These are phyloP conservation scores for Chaetomiaceae sp. DNA, from an alignment of 2,329 filamentous ascomycete species.

Conservation along the genomic window DNA sequence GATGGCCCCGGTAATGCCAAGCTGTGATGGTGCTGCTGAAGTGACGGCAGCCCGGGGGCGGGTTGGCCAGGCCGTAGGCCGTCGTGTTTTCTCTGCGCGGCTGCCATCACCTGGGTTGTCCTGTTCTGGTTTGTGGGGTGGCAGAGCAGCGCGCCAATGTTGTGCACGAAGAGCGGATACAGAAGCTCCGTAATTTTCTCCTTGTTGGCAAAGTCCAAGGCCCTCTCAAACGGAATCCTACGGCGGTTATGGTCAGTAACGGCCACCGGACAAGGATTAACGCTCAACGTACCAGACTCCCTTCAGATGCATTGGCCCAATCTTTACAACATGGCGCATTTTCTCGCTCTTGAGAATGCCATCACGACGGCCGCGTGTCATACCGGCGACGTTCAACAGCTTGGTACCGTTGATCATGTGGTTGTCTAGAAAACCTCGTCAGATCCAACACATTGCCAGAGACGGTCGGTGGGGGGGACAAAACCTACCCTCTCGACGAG, in stretches of 20 bases:
- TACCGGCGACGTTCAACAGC: conserved; percentile 91
- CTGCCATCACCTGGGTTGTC: conserved; percentile 82
- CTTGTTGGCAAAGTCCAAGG: conserved; percentile 98
- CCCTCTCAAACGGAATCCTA: conserved; percentile 96
- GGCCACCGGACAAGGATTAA: too few relatives aligned
- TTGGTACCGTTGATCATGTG: conserved; percentile 99
- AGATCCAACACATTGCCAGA: neutral
- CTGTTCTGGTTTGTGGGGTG: conserved; percentile 84
- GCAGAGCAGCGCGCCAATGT: conserved; percentile 89
- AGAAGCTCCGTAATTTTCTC: conserved; percentile 96
- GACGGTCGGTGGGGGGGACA: too few relatives aligned
- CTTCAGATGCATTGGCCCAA: conserved; percentile 98
- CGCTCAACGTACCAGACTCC: conserved; percentile 88
- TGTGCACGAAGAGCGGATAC: conserved; percentile 95
- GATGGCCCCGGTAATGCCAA: conserved; percentile 57
- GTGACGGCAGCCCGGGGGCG: conserved; percentile 56
- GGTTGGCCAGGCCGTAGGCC: conserved; percentile 58
- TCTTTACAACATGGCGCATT: conserved; percentile 93
- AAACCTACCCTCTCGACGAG: conserved; percentile 76
- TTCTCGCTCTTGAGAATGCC: conserved; percentile 98
- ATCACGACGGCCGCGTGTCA: conserved; percentile 92
- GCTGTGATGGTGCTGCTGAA: conserved; percentile 61
- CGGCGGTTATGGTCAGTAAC: neutral
- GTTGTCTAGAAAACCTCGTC: conserved; percentile 61
- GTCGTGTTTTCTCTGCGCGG: conserved; percentile 69